Evolutionary conservation across 2,329 filamentous ascomycete species (phyloP).

Genomic region (Hypomyces rosellus): DNA sequence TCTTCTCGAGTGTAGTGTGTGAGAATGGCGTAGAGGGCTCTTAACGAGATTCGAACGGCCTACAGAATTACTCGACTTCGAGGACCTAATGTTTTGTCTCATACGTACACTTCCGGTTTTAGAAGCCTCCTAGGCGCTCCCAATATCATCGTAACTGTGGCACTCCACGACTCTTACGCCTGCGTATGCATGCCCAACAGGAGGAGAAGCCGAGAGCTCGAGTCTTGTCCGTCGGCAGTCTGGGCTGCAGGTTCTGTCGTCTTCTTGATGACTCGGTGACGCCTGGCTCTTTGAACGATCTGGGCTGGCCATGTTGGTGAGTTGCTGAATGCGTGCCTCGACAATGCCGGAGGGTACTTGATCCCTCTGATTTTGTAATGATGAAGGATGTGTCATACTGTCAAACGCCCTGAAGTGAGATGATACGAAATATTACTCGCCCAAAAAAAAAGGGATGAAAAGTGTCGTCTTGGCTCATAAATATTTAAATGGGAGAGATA

Average conservation of each 20-base stretch:
- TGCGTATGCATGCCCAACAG: conserved; percentile 17
- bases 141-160: conserved; percentile 7
- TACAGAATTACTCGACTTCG: conserved; percentile 8
- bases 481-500: background rate
- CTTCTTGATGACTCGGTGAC: conserved; percentile 19
- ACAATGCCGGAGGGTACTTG: conserved; percentile 23
- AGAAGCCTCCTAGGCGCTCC: conserved; percentile 5
- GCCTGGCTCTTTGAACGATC: conserved; percentile 4
- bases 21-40: background rate
- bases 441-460: too few relatives aligned
- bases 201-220: conserved; percentile 13
- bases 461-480: too few relatives aligned
- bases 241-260: conserved; percentile 19
- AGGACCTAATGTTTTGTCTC: conserved; percentile 6
- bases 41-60: background rate
- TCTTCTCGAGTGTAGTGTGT: background rate
- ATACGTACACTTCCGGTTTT: background rate
- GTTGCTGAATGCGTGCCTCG: conserved; percentile 22
- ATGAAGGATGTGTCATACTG: conserved; percentile 13
- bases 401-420: background rate
- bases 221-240: conserved; percentile 20
- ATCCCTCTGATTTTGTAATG: conserved; percentile 11
- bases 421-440: background rate
- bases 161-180: conserved; percentile 14
- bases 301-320: conserved; percentile 19